Conservation (phyloP, 1,139 yeast genomes). For the Blastobotrys apis region DNA sequence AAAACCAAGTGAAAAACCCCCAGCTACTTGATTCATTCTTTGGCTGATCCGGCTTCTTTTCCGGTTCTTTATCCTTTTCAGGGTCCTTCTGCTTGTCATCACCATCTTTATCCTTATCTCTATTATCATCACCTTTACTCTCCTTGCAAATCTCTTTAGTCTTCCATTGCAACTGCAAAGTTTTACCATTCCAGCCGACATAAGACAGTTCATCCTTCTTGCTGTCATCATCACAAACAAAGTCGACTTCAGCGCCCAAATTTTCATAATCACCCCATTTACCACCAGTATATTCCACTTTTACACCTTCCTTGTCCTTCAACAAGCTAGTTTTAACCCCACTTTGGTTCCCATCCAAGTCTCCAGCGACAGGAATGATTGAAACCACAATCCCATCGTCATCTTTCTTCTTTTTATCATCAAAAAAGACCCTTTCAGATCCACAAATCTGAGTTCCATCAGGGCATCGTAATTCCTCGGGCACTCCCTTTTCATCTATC, state of each 20-base stretch:
- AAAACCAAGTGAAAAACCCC: constrained; percentile 40
- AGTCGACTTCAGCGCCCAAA: constrained; percentile 49
- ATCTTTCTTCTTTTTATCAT: constrained; percentile 35
- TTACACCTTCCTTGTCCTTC: constrained; percentile 42
- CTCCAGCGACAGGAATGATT: constrained; percentile 48
- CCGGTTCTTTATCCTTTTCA: neutral
- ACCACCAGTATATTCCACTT: constrained; percentile 50
- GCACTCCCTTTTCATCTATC: constrained; percentile 32
- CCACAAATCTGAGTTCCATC: constrained; percentile 58
- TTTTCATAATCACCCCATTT: constrained; percentile 62
- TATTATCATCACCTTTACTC: constrained; percentile 9
- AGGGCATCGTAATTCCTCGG: constrained; percentile 50
- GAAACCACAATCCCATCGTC: constrained; percentile 44
- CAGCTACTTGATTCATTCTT: constrained; percentile 33
- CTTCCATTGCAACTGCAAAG: constrained; percentile 34
- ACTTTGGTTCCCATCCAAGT: constrained; percentile 29
- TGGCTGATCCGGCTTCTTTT: constrained; percentile 6
- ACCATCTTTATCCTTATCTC: constrained; percentile 24
- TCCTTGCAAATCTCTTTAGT: constrained; percentile 43
- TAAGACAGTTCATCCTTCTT: constrained; percentile 23
- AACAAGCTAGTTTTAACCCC: constrained; percentile 28
- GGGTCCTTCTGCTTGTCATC: constrained; percentile 18
- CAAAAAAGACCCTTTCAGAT: constrained; percentile 42
- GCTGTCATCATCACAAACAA: constrained; percentile 47
- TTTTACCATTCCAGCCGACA: constrained; percentile 36